phyloP scores from a whole-genome alignment of 768 basidiomycete species.

The Serendipita indica region DNA sequence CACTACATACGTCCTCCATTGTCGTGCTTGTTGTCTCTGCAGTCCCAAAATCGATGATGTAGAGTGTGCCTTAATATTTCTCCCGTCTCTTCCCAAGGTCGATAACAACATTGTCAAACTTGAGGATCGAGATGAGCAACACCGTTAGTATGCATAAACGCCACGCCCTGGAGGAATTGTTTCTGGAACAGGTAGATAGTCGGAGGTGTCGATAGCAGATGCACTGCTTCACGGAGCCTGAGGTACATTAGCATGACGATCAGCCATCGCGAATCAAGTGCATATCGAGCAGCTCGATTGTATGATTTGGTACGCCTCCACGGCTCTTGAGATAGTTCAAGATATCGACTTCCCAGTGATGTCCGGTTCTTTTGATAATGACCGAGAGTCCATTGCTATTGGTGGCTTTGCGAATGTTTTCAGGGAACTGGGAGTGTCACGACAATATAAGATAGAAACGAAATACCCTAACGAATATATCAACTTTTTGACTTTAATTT shows the following conservation, averaged over 20 bases:
- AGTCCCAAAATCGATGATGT: background rate
- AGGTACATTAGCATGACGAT: background rate
- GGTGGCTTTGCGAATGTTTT: background rate
- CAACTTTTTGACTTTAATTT: too few relatives aligned
- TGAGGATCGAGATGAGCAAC: slow-evolving; percentile 16
- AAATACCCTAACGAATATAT: too few relatives aligned
- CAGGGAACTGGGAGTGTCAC: too few relatives aligned
- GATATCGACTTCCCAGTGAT: background rate
- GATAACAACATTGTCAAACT: slow-evolving; percentile 12
- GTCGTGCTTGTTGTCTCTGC: background rate
- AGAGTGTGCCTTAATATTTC: background rate
- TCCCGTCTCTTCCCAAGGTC: background rate
- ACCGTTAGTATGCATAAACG: slow-evolving; percentile 16
- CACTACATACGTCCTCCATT: background rate
- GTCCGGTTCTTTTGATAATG: background rate
- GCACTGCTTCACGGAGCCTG: background rate
- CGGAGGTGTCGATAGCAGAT: background rate
- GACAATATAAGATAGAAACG: too few relatives aligned
- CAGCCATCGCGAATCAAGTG: background rate
- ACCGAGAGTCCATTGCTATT: background rate
- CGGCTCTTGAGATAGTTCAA: background rate
- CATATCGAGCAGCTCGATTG: background rate
- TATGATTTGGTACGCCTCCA: background rate
- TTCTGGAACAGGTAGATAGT: background rate
- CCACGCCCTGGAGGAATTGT: slow-evolving; percentile 13